Conservation (phyloP, 2,329 filamentous ascomycete genomes). For the Exophiala bonariae region DNA sequence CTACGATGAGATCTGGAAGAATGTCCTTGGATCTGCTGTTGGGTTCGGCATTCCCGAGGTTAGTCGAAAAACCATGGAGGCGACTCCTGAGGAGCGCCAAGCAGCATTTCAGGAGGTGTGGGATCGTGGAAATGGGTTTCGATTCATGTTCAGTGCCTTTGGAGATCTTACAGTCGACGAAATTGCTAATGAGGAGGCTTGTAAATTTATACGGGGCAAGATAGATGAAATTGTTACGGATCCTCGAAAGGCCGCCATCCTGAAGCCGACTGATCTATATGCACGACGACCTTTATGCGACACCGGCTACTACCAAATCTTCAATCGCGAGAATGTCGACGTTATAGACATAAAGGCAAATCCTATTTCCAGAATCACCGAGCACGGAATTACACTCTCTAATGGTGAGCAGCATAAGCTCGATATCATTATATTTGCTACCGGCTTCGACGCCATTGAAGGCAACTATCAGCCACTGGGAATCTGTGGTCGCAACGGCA, state of each 20-base stretch:
- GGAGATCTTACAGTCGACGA: conserved; percentile 36
- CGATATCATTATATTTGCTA: conserved; percentile 43
- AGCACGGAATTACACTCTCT: conserved; percentile 26
- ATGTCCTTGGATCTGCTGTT: conserved; percentile 50
- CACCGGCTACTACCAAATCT: conserved; percentile 51
- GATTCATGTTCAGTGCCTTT: conserved; percentile 40
- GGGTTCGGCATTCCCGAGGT: conserved; percentile 39
- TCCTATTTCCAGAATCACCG: conserved; percentile 27
- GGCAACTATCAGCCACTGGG: conserved; percentile 41
- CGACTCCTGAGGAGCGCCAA: conserved; percentile 17
- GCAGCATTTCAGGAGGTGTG: conserved; percentile 32
- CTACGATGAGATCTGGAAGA: conserved; percentile 3
- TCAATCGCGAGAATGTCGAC: conserved; percentile 47
- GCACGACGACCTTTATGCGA: conserved; percentile 52
- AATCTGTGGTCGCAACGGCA: conserved; percentile 39
- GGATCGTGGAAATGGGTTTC: conserved; percentile 37
- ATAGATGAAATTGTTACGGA: conserved; percentile 33
- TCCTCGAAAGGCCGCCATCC: conserved; percentile 28
- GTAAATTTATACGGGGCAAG: conserved; percentile 38
- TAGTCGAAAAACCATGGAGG: conserved; percentile 18
- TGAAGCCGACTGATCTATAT: conserved; percentile 53
- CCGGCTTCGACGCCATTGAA: conserved; percentile 44
- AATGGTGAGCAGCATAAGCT: conserved; percentile 35
- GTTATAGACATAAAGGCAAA: conserved; percentile 38
- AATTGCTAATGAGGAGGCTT: conserved; percentile 42